Evolutionary conservation across 345 rosid genomes (phyloP), one percentile per base, ranked within the genome.

Genomic region (Fremontodendron californicum): DNA sequence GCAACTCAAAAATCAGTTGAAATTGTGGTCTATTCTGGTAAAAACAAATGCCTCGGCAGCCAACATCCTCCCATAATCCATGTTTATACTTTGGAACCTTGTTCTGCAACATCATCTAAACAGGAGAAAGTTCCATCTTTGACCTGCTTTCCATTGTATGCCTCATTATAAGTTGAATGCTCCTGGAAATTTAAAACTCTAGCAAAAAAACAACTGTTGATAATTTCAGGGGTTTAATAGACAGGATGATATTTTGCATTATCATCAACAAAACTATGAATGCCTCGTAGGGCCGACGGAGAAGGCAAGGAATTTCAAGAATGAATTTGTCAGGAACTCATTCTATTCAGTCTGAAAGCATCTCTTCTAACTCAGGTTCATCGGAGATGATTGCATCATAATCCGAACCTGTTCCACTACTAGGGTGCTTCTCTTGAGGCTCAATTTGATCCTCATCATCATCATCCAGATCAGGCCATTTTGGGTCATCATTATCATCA

Each of bases 291-390:
- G 64, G 31, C 31, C 37, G 52, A 6, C 8, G n/a, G 40, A 43
- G 58, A 40, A 27, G 61, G 58, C 40, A 19, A 66, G 55, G 48
- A 68, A 62, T 77, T 21, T 54, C 39, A 18, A 8, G 11, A 39
- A 72, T 13, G 55, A 19, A 66, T 4, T 43, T 43, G 18, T 16
- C 19, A 3, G 55, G 35, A 37, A 21, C 31, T 63, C 9, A 66
- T 52, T 72, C 66, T 54, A 25, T 80, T 85, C 78, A 94, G 80
- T 94, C 98, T 40, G 98, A 94, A 76, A 94, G 89, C 68, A 92
- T 87, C 78, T 89, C 96, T 62, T 92, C 97, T 68, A 91, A 82
- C 87, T 91, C 96, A 43, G 94, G 91, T 74, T 94, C 98, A 46
- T 92, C 97, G 2, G 88, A 73, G 67, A 69, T 76, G 31, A 79